Evolutionary conservation across 2,329 filamentous ascomycete species (phyloP).

Genomic region (Colletotrichum brevisporum): DNA sequence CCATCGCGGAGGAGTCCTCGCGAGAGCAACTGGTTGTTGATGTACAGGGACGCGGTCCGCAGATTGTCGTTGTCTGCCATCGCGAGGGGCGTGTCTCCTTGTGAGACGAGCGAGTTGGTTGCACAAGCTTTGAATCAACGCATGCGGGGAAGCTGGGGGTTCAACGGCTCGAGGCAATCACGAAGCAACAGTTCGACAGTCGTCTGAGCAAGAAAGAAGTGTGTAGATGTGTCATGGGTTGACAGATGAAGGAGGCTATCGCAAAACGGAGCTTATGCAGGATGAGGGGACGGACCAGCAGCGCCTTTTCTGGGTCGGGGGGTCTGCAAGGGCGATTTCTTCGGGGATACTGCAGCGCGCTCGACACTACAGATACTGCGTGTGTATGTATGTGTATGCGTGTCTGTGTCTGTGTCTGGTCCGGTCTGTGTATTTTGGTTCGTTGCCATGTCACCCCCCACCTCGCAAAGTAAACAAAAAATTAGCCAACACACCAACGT

Average conservation of each 20-base stretch:
- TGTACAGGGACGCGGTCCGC: constrained; percentile 77
- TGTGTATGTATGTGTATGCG: too few relatives aligned
- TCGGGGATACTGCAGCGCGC: too few relatives aligned
- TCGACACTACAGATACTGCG: too few relatives aligned
- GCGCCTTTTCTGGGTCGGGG: constrained; percentile 34
- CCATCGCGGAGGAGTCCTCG: constrained; percentile 77
- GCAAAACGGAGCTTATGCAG: constrained; percentile 34
- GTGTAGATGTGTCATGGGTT: constrained; percentile 13
- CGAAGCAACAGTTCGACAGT: constrained; percentile 2
- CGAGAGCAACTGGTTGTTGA: constrained; percentile 80
- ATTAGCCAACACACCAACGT: constrained; percentile 36
- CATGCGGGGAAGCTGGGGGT: constrained; percentile 13
- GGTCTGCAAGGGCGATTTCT: constrained; percentile 31
- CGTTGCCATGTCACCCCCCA: constrained; percentile 42
- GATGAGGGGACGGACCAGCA: constrained; percentile 33
- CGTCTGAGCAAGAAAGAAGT: background rate
- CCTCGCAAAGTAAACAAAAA: constrained; percentile 42
- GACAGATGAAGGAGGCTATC: background rate
- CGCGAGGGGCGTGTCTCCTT: constrained; percentile 40
- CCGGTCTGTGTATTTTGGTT: constrained; percentile 34
- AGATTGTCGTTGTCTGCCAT: constrained; percentile 75
- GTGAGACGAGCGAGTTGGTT: constrained; percentile 18
- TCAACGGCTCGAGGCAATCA: constrained; percentile 20
- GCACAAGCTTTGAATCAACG: constrained; percentile 11
- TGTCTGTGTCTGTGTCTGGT: background rate